phyloP scores from a whole-genome alignment of 805 yeast species.

The Yarrowia osloensis region DNA sequence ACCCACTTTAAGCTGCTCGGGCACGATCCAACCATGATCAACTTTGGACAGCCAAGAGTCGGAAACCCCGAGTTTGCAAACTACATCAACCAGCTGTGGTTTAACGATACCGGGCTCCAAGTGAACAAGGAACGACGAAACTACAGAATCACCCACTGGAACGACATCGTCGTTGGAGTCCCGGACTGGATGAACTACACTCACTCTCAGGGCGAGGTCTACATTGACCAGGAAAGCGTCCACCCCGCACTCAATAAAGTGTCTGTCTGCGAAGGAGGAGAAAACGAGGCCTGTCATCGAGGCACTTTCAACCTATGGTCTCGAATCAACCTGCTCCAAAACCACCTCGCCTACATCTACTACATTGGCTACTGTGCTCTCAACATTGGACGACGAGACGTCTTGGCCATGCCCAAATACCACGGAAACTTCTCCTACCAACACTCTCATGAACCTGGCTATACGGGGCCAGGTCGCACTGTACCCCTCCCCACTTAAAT shows the following conservation, averaged over 20 bases:
- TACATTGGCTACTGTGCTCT: slow-evolving; percentile 25
- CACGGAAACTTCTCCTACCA: neutral
- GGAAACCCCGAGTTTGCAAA: slow-evolving; percentile 14
- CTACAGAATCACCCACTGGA: slow-evolving; percentile 17
- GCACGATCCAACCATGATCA: neutral
- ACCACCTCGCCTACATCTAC: slow-evolving; percentile 11
- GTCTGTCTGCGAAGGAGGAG: slow-evolving; percentile 22
- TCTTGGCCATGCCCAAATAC: neutral
- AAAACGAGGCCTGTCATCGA: slow-evolving; percentile 30
- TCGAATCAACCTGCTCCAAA: slow-evolving; percentile 12
- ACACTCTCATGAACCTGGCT: neutral
- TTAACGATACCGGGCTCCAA: neutral
- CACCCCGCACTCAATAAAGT: neutral
- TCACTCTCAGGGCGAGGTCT: slow-evolving; percentile 3
- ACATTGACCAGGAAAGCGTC: neutral
- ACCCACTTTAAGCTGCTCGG: neutral
- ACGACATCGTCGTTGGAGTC: neutral
- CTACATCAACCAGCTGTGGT: slow-evolving; percentile 2
- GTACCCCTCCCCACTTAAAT: too few relatives aligned
- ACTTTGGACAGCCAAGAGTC: slow-evolving; percentile 6
- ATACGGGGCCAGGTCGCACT: neutral
- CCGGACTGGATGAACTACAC: slow-evolving; percentile 11
- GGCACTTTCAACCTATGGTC: slow-evolving; percentile 1
- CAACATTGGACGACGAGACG: neutral
- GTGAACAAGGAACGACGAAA: neutral